Base-by-base conservation (phyloP, 345 rosid genomes). In the Salix arbutifolia region DNA sequence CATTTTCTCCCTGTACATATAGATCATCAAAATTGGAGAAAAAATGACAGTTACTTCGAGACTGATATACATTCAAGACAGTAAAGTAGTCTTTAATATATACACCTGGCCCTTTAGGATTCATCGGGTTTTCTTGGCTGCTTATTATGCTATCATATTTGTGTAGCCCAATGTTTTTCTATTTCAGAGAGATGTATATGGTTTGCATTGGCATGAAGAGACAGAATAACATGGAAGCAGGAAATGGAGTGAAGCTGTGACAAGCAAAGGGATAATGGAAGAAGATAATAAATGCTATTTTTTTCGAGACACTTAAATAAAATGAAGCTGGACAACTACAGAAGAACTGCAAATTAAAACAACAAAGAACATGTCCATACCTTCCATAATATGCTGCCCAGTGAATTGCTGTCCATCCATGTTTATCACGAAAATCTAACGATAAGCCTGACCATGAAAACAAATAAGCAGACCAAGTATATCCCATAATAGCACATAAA, bases 351-450 rank as follows among this genome's bases (percentile, higher is more conserved):
- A 66, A 18, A 61, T 35, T 60, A 52, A 74, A 7, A 77, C 67
- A 23, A 28, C 42, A 72, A 40, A 25, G 16, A 12, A 69, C 33
- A 25, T 16, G 82, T 58, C 18, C 70, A 37, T 83, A 91, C 99
- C 93, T 91, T 76, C 99, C 98, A 71, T 74, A 79, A 83, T 82
- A 85, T 73, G 99, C 98, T 75, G 99, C 99, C 99, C 99, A 96
- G 73, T 96, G 99, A 83, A 96, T 97, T 78, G 99, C 97, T 50
- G 99, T 96, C 98, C 98, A 96, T 53, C 99, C 99, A 77, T 69
- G 83, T 76, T 90, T 96, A 83, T 96, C 99, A 77, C 98, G 94
- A 72, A 85, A 88, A 84, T 93, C 89, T 69, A 96, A 72, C 8
- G 99, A 91, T 44, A 93, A 77, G 67, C 93, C 92, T 48, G 99